These are phyloP conservation scores for Anastatica hierochuntica DNA, from an alignment of 345 rosid species.

Conservation along the genomic window DNA sequence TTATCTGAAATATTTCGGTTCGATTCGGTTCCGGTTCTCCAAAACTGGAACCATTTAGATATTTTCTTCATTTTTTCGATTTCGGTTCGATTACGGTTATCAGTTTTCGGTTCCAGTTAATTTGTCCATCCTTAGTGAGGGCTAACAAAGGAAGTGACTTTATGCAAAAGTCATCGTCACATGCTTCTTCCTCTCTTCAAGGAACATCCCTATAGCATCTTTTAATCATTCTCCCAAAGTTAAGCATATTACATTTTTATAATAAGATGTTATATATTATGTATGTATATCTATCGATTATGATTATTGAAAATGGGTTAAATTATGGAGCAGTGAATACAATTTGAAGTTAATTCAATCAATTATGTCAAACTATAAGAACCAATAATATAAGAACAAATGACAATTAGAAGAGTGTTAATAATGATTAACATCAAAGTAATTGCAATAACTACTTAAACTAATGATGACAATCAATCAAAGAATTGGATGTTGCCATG, in stretches of 20 bases:
- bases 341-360: constrained; percentile 18
- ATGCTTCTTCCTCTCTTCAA: constrained; percentile 29
- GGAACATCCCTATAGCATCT: constrained; percentile 9
- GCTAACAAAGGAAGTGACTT: constrained; percentile 30
- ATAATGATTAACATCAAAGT: too few relatives aligned
- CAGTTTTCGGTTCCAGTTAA: too few relatives aligned
- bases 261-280: too few relatives aligned
- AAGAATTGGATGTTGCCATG: constrained; percentile 44
- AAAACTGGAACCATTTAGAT: too few relatives aligned
- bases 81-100: too few relatives aligned
- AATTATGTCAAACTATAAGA: constrained; percentile 22
- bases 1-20: too few relatives aligned
- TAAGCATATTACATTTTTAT: constrained; percentile 9
- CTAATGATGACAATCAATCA: constrained; percentile 83
- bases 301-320: too few relatives aligned
- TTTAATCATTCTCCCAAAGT: constrained; percentile 22
- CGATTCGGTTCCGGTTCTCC: too few relatives aligned
- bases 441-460: constrained; percentile 15
- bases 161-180: constrained; percentile 29
- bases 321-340: background rate
- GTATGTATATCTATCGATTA: background rate
- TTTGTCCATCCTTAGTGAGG: too few relatives aligned
- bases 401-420: too few relatives aligned
- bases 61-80: too few relatives aligned
- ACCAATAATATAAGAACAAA: background rate